Base-by-base conservation (phyloP, 208 protist genomes). In the Leishmania martiniquensis region DNA sequence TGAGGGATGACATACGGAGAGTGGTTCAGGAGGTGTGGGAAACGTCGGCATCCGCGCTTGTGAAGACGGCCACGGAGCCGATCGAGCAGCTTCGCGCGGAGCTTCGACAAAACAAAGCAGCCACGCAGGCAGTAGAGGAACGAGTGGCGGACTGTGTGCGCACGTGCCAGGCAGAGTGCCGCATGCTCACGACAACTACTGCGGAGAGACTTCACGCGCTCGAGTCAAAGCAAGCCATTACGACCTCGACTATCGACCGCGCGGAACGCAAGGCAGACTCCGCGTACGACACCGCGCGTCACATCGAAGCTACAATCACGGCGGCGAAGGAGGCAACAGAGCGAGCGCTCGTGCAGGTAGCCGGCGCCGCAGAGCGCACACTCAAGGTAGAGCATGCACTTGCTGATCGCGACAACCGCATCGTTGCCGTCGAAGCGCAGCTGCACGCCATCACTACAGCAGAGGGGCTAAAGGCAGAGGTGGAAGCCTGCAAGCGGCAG, bases 261-360 rank as follows among this genome's bases (percentile, higher is more conserved):
- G 91, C 89, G 51, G 91, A 97, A 85, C 82, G 87, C 55, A 95
- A 92, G 82, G 78, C 87, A 1, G 89, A 95, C 72, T 77, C 85
- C 37, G 86, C 86, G 47, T 85, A 91, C 60, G 89, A 93, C 32
- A 76, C 78, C 7, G 80, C 70, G 29, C 76, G 74, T 15, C 83
- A 84, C 32, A 82, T 86, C 69, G 89, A 93, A 45, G 84, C 85
- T 1, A 63, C 59, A 20, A 63, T 91, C 34, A 51, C 75, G 52
- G 71, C 82, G 15, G 87, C 82, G 45, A 75, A 80, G 57, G 88
- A 95, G 63, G 77, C 77, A 72, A 71, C 82, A 32, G 86, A 91
- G 67, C 70, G 78, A 5, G 86, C 87, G 13, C 34, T 65, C 72
- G 78, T 80, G 44, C 75, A 83, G 57, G 80, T 82, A 6, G 80